A percentile compares a stretch with the other conserved stretches of the same genome.
These are phyloP conservation scores for Cymbopogon flexuosus DNA, from an alignment of 202 grass and related monocot species.

Conservation along the genomic window DNA sequence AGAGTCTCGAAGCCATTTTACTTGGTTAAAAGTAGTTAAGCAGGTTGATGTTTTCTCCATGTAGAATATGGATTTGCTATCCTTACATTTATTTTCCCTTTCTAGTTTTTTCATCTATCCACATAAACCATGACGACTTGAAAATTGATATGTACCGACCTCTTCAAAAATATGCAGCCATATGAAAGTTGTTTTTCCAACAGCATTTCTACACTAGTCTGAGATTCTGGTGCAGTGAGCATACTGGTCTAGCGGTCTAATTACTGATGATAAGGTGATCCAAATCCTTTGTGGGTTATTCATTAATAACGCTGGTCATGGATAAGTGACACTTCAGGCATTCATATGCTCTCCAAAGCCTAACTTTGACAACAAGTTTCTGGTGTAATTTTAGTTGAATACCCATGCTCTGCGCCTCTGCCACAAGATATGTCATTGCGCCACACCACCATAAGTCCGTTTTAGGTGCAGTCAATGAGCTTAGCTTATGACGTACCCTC, in stretches of 20 bases:
- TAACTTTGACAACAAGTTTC: not conserved
- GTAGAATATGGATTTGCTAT: conserved; percentile 4
- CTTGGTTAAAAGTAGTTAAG: not conserved
- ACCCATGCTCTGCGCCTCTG: not conserved
- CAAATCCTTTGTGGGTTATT: not conserved
- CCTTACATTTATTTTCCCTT: conserved; percentile 17
- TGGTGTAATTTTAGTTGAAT: not conserved
- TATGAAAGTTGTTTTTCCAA: not conserved
- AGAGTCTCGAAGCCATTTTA: conserved; percentile 9
- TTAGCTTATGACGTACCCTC: not conserved
- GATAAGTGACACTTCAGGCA: not conserved
- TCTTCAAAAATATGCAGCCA: not conserved
- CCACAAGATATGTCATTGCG: not conserved
- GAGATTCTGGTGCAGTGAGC: not conserved
- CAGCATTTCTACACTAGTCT: conserved; percentile 1
- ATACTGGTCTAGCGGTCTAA: conserved; percentile 1
- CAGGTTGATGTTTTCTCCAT: not conserved
- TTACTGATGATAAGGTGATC: not conserved
- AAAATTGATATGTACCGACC: conserved; percentile 2
- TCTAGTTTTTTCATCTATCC: not conserved
- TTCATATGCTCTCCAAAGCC: not conserved
- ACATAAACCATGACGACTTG: not conserved
- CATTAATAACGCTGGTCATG: not conserved
- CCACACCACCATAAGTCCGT: no score
- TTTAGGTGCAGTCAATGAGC: not conserved